Evolutionary conservation across 2,329 filamentous ascomycete species (phyloP), one percentile per base, ranked within the genome.

Genomic region (Chaetomium olivaceum): DNA sequence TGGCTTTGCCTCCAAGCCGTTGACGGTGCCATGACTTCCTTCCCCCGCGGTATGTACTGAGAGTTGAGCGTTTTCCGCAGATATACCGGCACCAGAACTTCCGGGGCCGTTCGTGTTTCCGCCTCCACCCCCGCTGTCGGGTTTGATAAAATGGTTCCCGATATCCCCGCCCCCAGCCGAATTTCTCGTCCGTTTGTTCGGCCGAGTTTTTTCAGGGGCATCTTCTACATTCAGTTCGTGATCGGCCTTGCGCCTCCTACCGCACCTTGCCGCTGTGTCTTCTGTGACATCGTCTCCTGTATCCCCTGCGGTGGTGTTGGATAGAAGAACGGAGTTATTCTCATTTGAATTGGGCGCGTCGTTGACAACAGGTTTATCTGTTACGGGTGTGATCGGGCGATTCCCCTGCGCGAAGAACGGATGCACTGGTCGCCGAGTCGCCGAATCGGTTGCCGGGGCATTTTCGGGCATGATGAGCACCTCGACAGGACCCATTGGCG

Each of bases 381-480:
- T 9, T 6, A 48, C 9, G 25, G 64, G 46, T 4, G 57, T 31
- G 56, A 60, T 51, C 25, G 46, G 64, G 58, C 65, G 71, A 19
- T 71, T 74, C 27, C 27, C 27, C 27, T 75, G 74, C 1, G 76
- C 68, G 71, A 87, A 87, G 75, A 87, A 86, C 21, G 85, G 85
- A 69, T 87, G 85, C 46, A 87, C 72, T 69, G 83, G 85, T 71
- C 80, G 81, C 27, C 65, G 68, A 54, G 51, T 23, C 8, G 62
- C 33, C 14, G 56, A 43, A 36, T 66, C 69, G 43, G 61, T 43
- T 12, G 65, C 12, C 48, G 36, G 43, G 59, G 63, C 63, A 62
- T 68, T 66, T 9, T 68, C 68, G 57, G 76, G 76, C 83, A 85
- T 86, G 58, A 74, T 77, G 71, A 77, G 76, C 62, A 80, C 74